Conservation (phyloP, 345 rosid genomes). For the Psidium guajava region DNA sequence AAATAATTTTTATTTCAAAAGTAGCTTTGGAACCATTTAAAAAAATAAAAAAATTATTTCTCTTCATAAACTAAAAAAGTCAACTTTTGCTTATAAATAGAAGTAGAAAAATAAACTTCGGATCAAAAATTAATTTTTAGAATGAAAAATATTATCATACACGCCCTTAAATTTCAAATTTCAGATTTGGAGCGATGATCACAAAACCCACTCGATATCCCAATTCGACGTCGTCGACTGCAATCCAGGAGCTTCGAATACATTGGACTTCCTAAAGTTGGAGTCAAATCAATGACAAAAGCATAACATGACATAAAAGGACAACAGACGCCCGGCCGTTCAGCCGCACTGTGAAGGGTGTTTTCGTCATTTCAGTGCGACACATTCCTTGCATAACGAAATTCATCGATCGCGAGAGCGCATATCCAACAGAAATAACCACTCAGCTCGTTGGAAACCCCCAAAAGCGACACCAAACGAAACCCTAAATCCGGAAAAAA, state of each 20-base stretch:
- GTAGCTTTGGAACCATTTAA: too few species aligned
- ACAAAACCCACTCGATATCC: neutral
- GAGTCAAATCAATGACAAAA: neutral
- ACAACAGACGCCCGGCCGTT: neutral
- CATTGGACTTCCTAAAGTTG: neutral
- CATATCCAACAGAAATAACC: neutral
- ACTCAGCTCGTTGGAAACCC: neutral
- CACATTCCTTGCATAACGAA: neutral
- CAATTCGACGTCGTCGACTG: neutral
- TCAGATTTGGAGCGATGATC: too few species aligned
- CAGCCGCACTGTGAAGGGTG: accelerated
- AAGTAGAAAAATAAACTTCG: too few species aligned
- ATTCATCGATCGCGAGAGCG: neutral
- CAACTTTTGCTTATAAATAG: too few species aligned
- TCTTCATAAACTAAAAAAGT: too few species aligned
- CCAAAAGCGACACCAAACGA: neutral
- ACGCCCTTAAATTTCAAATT: too few species aligned
- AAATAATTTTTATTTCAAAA: too few species aligned
- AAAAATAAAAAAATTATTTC: too few species aligned
- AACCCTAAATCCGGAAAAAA: neutral
- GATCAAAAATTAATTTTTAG: too few species aligned
- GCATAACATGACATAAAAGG: neutral
- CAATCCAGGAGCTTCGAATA: neutral
- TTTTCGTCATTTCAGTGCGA: neutral
- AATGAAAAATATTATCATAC: too few species aligned